These are phyloP conservation scores for Syzygium malaccense DNA, from an alignment of 441 rosid species.

Conservation along the genomic window DNA sequence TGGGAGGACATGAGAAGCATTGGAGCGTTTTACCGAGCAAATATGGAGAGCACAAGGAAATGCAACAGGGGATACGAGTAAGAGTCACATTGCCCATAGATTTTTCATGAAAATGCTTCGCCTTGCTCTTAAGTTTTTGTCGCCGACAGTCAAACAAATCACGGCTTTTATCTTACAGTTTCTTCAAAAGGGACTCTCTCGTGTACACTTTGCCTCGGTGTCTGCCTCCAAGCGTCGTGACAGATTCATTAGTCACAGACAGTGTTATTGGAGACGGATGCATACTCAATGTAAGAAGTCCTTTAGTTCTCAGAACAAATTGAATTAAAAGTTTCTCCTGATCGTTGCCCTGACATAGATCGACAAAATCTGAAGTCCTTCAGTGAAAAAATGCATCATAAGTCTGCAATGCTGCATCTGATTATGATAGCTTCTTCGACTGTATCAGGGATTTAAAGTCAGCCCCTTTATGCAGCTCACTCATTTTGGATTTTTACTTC, in stretches of 20 bases:
- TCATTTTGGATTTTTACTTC: not conserved
- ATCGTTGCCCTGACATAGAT: not conserved
- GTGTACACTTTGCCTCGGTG: slow-evolving; percentile 61
- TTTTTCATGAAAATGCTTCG: not conserved
- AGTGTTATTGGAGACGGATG: slow-evolving; percentile 81
- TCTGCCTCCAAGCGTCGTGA: slow-evolving; percentile 55
- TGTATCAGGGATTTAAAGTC: not conserved
- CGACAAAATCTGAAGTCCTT: not conserved
- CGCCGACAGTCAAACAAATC: not conserved
- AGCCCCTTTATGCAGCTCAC: not conserved
- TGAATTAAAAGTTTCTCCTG: not conserved
- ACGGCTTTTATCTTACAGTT: slow-evolving; percentile 27
- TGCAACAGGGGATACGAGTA: slow-evolving; percentile 29
- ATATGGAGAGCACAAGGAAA: slow-evolving; percentile 61
- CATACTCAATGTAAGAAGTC: slow-evolving; percentile 52
- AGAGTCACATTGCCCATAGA: not conserved
- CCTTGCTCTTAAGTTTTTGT: not conserved
- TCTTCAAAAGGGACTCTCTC: slow-evolving; percentile 46
- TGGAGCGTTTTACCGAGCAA: slow-evolving; percentile 65
- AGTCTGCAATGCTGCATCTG: not conserved
- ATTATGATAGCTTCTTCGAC: not conserved
- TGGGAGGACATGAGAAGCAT: slow-evolving; percentile 81
- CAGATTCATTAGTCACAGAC: slow-evolving; percentile 46
- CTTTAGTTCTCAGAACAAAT: not conserved
- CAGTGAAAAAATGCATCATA: not conserved